These are phyloP conservation scores for Fusarium euwallaceae DNA, from an alignment of 2,329 filamentous ascomycete genomes.

Conservation along the genomic window DNA sequence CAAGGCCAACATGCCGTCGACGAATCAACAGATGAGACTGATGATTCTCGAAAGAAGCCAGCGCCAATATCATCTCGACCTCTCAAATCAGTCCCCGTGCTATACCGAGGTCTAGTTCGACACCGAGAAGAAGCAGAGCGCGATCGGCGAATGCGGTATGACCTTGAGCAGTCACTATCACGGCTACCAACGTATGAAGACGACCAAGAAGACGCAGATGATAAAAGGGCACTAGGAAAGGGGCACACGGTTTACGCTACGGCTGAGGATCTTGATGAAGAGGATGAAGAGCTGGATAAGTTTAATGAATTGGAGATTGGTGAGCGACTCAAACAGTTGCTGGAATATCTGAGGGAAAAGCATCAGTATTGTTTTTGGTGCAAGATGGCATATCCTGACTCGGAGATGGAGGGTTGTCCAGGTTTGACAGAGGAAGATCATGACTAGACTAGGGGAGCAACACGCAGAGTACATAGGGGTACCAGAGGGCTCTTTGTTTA, in stretches of 20 bases:
- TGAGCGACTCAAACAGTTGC: slow-evolving; percentile 75
- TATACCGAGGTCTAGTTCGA: slow-evolving; percentile 83
- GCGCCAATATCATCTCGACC: slow-evolving; percentile 61
- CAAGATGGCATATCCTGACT: slow-evolving; percentile 83
- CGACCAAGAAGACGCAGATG: slow-evolving; percentile 79
- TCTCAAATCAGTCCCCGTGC: slow-evolving; percentile 77
- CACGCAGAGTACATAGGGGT: too few relatives aligned
- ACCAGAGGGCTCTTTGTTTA: background rate
- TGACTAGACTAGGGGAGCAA: slow-evolving; percentile 53
- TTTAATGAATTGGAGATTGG: slow-evolving; percentile 78
- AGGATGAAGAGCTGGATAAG: slow-evolving; percentile 83
- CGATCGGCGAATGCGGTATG: slow-evolving; percentile 73
- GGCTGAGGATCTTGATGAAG: slow-evolving; percentile 79
- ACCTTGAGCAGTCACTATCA: slow-evolving; percentile 74
- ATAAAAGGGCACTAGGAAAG: slow-evolving; percentile 76
- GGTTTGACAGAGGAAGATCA: slow-evolving; percentile 89
- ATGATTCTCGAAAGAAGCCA: slow-evolving; percentile 47
- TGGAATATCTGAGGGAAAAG: slow-evolving; percentile 77
- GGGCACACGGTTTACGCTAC: slow-evolving; percentile 67
- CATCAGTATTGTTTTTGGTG: slow-evolving; percentile 97
- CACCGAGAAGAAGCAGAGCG: slow-evolving; percentile 77
- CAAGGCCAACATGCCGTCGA: slow-evolving; percentile 8
- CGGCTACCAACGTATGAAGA: slow-evolving; percentile 76
- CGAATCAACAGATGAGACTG: slow-evolving; percentile 33
- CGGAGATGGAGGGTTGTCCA: slow-evolving; percentile 87